phyloP scores from a whole-genome alignment of 1,139 yeast genomes.

The Candida glucosophila region DNA sequence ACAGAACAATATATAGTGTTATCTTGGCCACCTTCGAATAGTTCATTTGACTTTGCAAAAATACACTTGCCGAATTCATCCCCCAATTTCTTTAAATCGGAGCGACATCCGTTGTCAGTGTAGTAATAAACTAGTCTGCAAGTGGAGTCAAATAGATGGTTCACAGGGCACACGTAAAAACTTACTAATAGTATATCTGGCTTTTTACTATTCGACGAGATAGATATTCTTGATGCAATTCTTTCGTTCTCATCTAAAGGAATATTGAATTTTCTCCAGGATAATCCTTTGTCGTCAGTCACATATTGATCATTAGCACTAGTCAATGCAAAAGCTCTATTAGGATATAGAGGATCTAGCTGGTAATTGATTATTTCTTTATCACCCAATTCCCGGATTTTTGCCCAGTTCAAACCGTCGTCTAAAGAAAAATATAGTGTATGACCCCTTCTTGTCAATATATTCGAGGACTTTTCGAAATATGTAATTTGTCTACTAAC shows the following conservation, averaged over 20 bases:
- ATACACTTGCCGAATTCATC: constrained; percentile 35
- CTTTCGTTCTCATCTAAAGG: too few relatives aligned
- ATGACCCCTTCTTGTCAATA: constrained; percentile 29
- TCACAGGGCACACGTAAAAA: constrained; percentile 31
- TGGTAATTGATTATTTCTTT: constrained; percentile 17
- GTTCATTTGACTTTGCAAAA: constrained; percentile 39
- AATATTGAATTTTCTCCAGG: too few relatives aligned
- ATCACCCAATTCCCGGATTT: constrained; percentile 21
- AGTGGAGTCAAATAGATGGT: constrained; percentile 8
- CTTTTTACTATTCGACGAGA: too few relatives aligned
- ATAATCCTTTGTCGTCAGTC: constrained; percentile 49
- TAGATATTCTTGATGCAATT: too few relatives aligned
- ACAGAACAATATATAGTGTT: constrained; percentile 43
- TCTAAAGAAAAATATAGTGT: constrained; percentile 39
- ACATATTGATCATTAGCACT: constrained; percentile 30
- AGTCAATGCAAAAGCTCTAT: constrained; percentile 48
- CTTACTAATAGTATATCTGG: too few relatives aligned
- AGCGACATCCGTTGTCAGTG: constrained; percentile 46
- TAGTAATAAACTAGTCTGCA: constrained; percentile 37
- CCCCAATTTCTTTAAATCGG: constrained; percentile 28
- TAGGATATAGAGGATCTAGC: constrained; percentile 36
- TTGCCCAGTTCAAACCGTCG: constrained; percentile 51
- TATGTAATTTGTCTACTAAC: too few relatives aligned
- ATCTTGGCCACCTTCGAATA: constrained; percentile 31
- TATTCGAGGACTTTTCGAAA: constrained; percentile 48